Percentiles rank a stretch among this genome's conserved stretches.
These are phyloP conservation scores for Polytolypa hystricis DNA, from an alignment of 2,329 filamentous ascomycete species.

Conservation along the genomic window DNA sequence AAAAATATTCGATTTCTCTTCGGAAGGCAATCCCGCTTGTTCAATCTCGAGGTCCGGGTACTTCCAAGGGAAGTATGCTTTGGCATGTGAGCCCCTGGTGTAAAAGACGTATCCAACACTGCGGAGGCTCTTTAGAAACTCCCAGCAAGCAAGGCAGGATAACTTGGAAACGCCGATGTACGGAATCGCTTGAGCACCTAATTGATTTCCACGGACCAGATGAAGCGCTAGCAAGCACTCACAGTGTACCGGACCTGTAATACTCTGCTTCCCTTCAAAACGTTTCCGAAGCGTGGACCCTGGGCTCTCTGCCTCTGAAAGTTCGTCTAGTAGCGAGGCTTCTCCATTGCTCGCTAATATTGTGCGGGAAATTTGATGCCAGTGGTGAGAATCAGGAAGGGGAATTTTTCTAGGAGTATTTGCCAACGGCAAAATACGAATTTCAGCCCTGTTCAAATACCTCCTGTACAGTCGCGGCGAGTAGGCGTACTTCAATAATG, in stretches of 20 bases:
- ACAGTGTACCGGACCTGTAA: neutral
- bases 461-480: neutral
- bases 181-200: neutral
- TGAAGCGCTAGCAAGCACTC: neutral
- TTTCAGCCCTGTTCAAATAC: neutral
- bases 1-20: too few relatives aligned
- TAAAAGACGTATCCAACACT: neutral
- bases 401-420: neutral
- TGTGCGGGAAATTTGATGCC: neutral
- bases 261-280: neutral
- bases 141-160: neutral
- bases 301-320: neutral
- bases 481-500: neutral
- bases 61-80: too few relatives aligned
- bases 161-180: conserved; percentile 1
- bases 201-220: neutral
- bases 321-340: neutral
- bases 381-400: neutral
- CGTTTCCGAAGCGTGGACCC: neutral
- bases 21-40: too few relatives aligned
- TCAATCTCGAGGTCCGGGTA: too few relatives aligned
- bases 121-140: neutral
- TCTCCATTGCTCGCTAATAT: neutral
- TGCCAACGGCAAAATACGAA: neutral
- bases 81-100: neutral